Evolutionary conservation across 495 filamentous ascomycete species (phyloP), one percentile per base, ranked within the genome.

Genomic region (Immersiella caudata): DNA sequence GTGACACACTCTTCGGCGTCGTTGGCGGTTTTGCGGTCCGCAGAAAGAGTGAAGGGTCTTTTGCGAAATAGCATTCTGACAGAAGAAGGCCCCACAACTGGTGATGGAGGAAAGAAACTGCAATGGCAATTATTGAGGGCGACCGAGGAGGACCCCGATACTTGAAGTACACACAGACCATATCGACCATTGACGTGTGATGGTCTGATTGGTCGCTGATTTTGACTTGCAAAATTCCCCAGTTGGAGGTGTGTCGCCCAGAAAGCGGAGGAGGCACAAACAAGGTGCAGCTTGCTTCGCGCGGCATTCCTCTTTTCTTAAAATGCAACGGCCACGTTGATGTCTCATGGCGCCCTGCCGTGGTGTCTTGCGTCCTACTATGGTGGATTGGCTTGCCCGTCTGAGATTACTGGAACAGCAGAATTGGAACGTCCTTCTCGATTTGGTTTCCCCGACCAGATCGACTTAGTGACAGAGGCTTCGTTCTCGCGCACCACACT

Each of bases 101-200:
- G 54, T 36, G 57, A 55, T 67, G 62, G 33, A 61, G 57, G 33
- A 56, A 52, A 64, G 20, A 63, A 25, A 8, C 14, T 24, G 57
- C 25, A 61, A 35, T 66, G 27, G 57, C 46, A 65, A 49, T 40
- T 33, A 52, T 49, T 26, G 33, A 65, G 36, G 54, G 65, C 25
- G 26, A 49, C 18, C 24, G 26, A 35, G 46, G 40, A 60, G 52
- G 62, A 60, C 59, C 67, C 59, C 7, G 26, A 25, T 68, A 54
- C 56, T 63, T 58, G 20, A 63, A 59, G 40, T 72, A 75, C 73
- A 75, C 73, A 75, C 71, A 68, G 69, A 68, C 73, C 73, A 70
- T 69, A 70, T 71, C 62, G 68, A 67, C 62, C 64, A 75, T 75
- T 77, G 75, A 77, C 75, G 75, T 77, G 75, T 66, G 75, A 71